Evolutionary conservation across 257 asterid species (phyloP), one percentile per base, ranked within the genome.

Genomic region (Hygrophila difformis): DNA sequence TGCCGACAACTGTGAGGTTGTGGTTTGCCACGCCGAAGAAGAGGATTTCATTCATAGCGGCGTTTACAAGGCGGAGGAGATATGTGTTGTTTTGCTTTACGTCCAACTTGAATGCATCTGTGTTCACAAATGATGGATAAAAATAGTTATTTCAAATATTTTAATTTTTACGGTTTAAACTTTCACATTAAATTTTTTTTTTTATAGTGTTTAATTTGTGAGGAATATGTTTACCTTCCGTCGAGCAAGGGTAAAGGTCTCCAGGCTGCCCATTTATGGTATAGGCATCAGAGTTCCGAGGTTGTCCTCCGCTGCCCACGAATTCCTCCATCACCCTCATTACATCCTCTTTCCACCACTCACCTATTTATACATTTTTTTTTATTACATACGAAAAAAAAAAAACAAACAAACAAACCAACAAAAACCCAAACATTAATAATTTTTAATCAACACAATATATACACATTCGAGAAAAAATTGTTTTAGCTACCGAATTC

Each of bases 181-280:
- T 2, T 2, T 2, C 29, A 3, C 29, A 24, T 2, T 24, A 2
- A 24, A 3, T 24, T 24, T 3, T 24, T 7, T 24, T 24, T 24
- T 3, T 24, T 24, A 24, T 24, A 3, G 7, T 3, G 29, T 24
- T 24, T 2, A 24, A 2, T 24, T 7, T 7, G 7, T 7, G 7
- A 24, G 3, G 29, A 2, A 24, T 24, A 7, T 2, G 29, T 24
- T 7, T 1, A 59, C 82, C 78, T 54, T 51, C 15, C n/a, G 21
- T 40, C 2, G 86, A 77, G 48, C 86, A 77, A 0, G 59, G 50
- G 49, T 73, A 69, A 0, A 48, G 48, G 37, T 63, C 67, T 3
- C 84, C 84, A 34, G 78, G 84, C 21, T 69, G 78, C 8, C 84
- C 81, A 46, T 76, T 76, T 44, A 77, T 66, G 7, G 59, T 57